Conservation (phyloP, 345 rosid genomes). For the Populus euphratica region DNA sequence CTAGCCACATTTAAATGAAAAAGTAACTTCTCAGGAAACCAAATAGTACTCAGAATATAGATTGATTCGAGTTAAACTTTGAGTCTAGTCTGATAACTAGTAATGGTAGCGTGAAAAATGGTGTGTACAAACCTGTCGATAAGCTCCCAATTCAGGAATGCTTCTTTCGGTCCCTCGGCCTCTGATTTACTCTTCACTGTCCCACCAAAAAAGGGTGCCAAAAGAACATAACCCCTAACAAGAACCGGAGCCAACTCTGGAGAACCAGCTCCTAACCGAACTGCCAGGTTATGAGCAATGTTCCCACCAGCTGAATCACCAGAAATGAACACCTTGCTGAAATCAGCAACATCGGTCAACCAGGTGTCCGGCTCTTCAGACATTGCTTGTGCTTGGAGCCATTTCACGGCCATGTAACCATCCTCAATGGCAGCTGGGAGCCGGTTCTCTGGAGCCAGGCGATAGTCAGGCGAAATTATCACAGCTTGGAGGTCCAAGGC, state of each 20-base stretch:
- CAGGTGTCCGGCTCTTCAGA: constrained; percentile 34
- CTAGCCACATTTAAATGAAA: constrained; percentile 11
- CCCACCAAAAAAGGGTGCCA: constrained; percentile 58
- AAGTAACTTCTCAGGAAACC: background rate
- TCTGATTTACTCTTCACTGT: constrained; percentile 39
- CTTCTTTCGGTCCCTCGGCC: constrained; percentile 56
- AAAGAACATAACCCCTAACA: constrained; percentile 45
- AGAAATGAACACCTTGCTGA: constrained; percentile 43
- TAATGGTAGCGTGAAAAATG: background rate
- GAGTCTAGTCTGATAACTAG: too few relatives aligned
- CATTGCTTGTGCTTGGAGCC: constrained; percentile 49
- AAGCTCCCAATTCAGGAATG: constrained; percentile 56
- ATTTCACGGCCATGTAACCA: constrained; percentile 43
- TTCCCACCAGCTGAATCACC: constrained; percentile 65
- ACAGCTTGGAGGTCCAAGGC: constrained; percentile 43
- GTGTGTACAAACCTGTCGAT: constrained; percentile 43
- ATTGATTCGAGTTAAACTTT: too few relatives aligned
- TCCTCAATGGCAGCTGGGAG: constrained; percentile 58
- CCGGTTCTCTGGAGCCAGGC: constrained; percentile 56
- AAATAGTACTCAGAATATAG: too few relatives aligned
- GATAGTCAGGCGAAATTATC: constrained; percentile 48
- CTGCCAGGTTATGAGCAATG: constrained; percentile 54
- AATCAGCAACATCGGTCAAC: constrained; percentile 47
- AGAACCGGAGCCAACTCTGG: constrained; percentile 43
- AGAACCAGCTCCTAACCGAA: constrained; percentile 38